phyloP scores from a whole-genome alignment of 23 red algal genomes.

The Gracilariopsis chorda region DNA sequence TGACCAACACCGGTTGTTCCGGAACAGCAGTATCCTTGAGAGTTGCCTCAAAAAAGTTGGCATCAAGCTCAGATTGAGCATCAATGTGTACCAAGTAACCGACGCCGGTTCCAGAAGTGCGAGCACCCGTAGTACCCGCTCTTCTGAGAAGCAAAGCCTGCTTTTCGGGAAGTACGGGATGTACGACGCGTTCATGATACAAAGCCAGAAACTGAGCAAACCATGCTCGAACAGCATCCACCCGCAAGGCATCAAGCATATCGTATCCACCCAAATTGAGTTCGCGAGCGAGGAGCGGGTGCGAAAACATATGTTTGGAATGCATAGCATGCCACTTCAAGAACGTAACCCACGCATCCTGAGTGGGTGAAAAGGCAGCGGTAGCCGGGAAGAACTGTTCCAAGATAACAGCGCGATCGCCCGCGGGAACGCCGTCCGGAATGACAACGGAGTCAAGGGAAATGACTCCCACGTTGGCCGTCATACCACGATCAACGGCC shows the following conservation, averaged over 20 bases:
- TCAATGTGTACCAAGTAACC: not conserved
- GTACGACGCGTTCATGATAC: slow-evolving; percentile 38
- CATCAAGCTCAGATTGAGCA: not conserved
- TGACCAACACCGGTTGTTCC: slow-evolving; percentile 25
- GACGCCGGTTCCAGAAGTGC: not conserved
- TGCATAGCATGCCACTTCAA: slow-evolving; percentile 43
- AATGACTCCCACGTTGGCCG: slow-evolving; percentile 25
- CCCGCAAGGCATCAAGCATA: not conserved
- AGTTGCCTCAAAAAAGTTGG: slow-evolving; percentile 22
- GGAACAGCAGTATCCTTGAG: slow-evolving; percentile 18
- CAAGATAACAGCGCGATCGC: slow-evolving; percentile 22
- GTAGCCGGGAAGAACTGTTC: slow-evolving; percentile 38
- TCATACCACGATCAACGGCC: slow-evolving; percentile 27
- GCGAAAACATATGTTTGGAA: not conserved
- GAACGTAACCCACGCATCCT: slow-evolving; percentile 57
- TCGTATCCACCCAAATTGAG: slow-evolving; percentile 36
- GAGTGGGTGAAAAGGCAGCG: slow-evolving; percentile 37
- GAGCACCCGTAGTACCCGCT: not conserved
- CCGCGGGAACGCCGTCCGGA: slow-evolving; percentile 27
- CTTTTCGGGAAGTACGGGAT: slow-evolving; percentile 22
- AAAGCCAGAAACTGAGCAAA: slow-evolving; percentile 37
- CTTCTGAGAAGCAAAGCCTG: not conserved
- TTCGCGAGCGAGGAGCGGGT: not conserved
- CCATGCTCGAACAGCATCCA: slow-evolving; percentile 28
- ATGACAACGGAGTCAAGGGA: slow-evolving; percentile 26